Evolutionary conservation across 208 protist species (phyloP).

Genomic region (Phytomonas sp.): DNA sequence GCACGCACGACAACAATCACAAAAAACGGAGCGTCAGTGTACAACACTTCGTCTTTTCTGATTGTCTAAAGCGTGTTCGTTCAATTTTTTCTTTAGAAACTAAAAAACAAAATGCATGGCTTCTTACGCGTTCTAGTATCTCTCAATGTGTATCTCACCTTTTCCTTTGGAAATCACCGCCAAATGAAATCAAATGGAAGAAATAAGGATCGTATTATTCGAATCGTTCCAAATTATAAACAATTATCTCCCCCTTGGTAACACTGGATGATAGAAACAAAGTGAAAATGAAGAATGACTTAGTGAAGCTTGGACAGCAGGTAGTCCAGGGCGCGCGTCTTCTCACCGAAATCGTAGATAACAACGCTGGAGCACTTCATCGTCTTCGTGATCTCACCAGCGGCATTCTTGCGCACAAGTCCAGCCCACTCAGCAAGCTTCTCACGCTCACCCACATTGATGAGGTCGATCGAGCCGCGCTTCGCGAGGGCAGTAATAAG

Average conservation of each 20-base stretch:
- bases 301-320: conserved; percentile 68
- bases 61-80: background rate
- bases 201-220: conserved; percentile 8
- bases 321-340: conserved; percentile 76
- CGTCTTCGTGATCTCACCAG: conserved; percentile 67
- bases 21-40: background rate
- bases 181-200: conserved; percentile 1
- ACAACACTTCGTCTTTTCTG: background rate
- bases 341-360: conserved; percentile 84
- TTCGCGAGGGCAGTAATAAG: conserved; percentile 77
- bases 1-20: background rate
- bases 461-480: conserved; percentile 80
- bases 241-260: conserved; percentile 1
- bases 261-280: too few species aligned
- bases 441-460: conserved; percentile 79
- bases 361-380: conserved; percentile 86
- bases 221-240: conserved; percentile 6
- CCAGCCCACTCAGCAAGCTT: conserved; percentile 82
- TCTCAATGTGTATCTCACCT: background rate
- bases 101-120: conserved; percentile 9
- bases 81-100: conserved; percentile 9
- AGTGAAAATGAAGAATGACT: conserved; percentile 8
- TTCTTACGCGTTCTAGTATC: conserved; percentile 3
- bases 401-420: conserved; percentile 40
- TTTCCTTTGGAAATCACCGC: conserved; percentile 4